Evolutionary conservation across 345 rosid species (phyloP), one percentile per base, ranked within the genome.

Genomic region (Cardamine chenopodiifolia): DNA sequence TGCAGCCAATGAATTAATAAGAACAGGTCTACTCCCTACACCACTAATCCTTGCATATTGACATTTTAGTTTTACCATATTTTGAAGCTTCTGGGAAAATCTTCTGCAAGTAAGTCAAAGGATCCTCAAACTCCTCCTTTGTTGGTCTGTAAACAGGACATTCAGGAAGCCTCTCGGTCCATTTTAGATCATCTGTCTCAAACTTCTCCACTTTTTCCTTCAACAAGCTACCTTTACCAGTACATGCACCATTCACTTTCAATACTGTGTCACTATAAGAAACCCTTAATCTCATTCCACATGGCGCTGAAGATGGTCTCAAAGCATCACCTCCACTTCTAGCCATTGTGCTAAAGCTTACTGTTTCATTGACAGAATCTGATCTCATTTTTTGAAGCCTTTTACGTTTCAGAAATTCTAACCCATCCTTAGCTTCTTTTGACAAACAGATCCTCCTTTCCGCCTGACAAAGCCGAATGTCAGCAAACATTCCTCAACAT

Each of bases 121-220:
- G 99, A 83, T 96, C 99, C 81, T 85, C 93, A 83, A 96, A 93
- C 84, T 96, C 97, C 57, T 88, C 98, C 83, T 84, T 92, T 61
- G 97, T 82, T n/a, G 99, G 99, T 68, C 74, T 54, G 81, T 87
- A 96, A 13, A 96, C 97, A 66, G 99, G 99, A 77, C 99, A 96
- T 65, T 92, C 98, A 14, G 89, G 93, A 78, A 96, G 85, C 78
- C 77, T 86, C 53, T 93, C 93, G 23, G 83, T 90, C 99, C 99
- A 96, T 56, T 88, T 95, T 12, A 96, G 78, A 86, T 89, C 86
- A 83, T 73, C 81, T 13, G 88, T 81, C 71, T 84, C 87, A 83
- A 88, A 85, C 77, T 86, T 96, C 66, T 96, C 91, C 62, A 90
- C 86, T 73, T 85, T 85, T 18, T 80, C 83, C 86, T 88, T 92